Percentiles rank a stretch among this genome's conserved stretches.
These are phyloP conservation scores for Capillidium heterosporum DNA, from an alignment of 371 early-diverging fungal species.

Conservation along the genomic window DNA sequence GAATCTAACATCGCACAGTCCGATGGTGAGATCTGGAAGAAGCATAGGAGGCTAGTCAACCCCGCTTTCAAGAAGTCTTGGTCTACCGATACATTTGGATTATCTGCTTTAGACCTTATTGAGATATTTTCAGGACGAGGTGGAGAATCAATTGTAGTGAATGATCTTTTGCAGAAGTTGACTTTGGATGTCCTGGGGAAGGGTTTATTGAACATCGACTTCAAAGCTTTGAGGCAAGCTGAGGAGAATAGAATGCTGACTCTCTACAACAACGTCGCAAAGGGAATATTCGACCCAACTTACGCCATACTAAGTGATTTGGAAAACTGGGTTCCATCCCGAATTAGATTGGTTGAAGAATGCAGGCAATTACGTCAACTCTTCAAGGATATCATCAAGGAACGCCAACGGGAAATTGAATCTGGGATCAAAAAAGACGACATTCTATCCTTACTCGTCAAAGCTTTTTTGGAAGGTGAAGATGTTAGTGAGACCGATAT, in stretches of 20 bases:
- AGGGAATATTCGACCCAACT: background rate
- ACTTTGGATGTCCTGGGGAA: slow-evolving; percentile 6
- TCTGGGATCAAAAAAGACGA: background rate
- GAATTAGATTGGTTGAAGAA: background rate
- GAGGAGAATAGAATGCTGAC: background rate
- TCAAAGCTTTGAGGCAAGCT: background rate
- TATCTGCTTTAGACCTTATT: background rate
- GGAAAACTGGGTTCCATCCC: slow-evolving; percentile 1
- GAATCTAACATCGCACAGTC: background rate
- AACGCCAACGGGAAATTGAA: background rate
- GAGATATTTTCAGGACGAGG: background rate
- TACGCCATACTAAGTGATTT: background rate
- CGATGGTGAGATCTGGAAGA: slow-evolving; percentile 1
- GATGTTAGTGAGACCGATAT: slow-evolving; percentile 5
- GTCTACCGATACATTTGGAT: slow-evolving; percentile 2
- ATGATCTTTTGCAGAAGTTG: background rate
- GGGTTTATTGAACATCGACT: slow-evolving; percentile 4
- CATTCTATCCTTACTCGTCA: slow-evolving; percentile 3
- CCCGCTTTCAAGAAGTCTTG: slow-evolving; percentile 6
- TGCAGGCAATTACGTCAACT: background rate
- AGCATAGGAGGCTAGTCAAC: background rate
- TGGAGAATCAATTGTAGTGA: background rate
- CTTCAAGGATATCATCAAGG: background rate
- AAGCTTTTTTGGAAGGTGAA: background rate
- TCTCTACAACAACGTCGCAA: background rate